Evolutionary conservation across 2,329 filamentous ascomycete genomes (phyloP), one percentile per base, ranked within the genome.

Genomic region (Trichoderma pleuroti): DNA sequence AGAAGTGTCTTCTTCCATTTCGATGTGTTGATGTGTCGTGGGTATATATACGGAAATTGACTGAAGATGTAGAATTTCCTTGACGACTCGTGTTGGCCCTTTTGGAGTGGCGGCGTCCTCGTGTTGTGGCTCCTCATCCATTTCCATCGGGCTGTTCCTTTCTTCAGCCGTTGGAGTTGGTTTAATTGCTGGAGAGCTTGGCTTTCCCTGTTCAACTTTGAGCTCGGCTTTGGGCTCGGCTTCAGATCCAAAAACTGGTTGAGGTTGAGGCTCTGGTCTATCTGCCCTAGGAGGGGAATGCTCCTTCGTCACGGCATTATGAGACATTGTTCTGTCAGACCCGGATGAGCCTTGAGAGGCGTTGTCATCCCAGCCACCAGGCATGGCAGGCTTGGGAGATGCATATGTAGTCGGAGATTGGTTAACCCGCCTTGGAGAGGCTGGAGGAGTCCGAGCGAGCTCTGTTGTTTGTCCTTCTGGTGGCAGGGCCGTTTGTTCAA

Each of bases 11-110:
- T 78, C 62, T 5, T 81, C 74, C 8, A 84, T 75, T 26, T 83
- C 77, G 30, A 84, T 75, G 59, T 85, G 82, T 11, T 84, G 79
- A 73, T 86, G 84, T 8, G 81, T 81, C 1, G 85, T 85, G 8
- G 87, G 87, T 1, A 88, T 75, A 72, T 88, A 88, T 7, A 88
- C 77, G 1, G 86, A 87, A n/a, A 89, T 81, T 4, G 80, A 83
- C 28, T 82, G 78, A 24, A 88, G 80, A 12, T 80, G 84, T 14
- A 88, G 70, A 16, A 88, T 83, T 75, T 88, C 86, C 75, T 88
- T 89, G 14, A 86, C 84, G 16, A 89, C 77, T n/a, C 85, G 82
- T 0, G 86, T 84, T 9, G 86, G 84, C 0, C 86, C 85, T 62
- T 84, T 85, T 6, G 86, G 87, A 0, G 86, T 88, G 3, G 83